Conservation (phyloP, 768 basidiomycete species). For the Boletus barrowsii region DNA sequence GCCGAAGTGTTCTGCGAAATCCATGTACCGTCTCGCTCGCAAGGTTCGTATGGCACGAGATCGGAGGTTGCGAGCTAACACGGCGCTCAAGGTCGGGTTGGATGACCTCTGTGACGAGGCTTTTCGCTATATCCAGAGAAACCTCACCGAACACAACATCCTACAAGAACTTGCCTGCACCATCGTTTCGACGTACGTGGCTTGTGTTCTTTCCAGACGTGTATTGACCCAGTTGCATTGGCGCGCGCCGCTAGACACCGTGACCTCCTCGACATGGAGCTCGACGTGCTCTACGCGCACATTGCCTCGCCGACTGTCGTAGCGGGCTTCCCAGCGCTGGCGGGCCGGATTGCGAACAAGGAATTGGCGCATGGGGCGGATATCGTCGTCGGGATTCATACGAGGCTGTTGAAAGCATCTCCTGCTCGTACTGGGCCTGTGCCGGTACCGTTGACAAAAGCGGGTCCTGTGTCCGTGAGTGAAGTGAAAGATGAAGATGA, state of each 20-base stretch:
- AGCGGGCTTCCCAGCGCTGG: conserved; percentile 8
- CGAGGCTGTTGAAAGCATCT: conserved; percentile 8
- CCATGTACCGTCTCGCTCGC: conserved; percentile 42
- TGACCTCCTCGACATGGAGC: conserved; percentile 13
- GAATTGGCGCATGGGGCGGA: conserved; percentile 21
- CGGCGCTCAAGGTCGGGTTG: conserved; percentile 12
- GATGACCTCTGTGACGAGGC: conserved; percentile 19
- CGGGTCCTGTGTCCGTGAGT: too few relatives aligned
- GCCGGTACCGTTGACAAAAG: too few relatives aligned
- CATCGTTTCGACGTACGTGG: conserved; percentile 14
- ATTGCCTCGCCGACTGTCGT: conserved; percentile 1
- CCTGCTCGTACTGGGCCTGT: too few relatives aligned
- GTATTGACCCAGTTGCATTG: neutral
- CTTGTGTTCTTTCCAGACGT: neutral
- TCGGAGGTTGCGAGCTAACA: neutral
- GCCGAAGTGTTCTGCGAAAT: conserved; percentile 39
- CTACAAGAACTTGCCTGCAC: conserved; percentile 21
- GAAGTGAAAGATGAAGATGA: too few relatives aligned
- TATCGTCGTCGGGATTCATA: conserved; percentile 18
- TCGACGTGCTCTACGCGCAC: conserved; percentile 13
- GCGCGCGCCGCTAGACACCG: conserved; percentile 5
- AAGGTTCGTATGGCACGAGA: conserved; percentile 28
- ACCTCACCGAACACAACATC: conserved; percentile 22
- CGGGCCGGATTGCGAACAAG: conserved; percentile 13
- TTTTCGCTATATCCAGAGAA: conserved; percentile 10